phyloP scores from a whole-genome alignment of 2,329 filamentous ascomycete genomes.

The Mycosphaerella sp. region DNA sequence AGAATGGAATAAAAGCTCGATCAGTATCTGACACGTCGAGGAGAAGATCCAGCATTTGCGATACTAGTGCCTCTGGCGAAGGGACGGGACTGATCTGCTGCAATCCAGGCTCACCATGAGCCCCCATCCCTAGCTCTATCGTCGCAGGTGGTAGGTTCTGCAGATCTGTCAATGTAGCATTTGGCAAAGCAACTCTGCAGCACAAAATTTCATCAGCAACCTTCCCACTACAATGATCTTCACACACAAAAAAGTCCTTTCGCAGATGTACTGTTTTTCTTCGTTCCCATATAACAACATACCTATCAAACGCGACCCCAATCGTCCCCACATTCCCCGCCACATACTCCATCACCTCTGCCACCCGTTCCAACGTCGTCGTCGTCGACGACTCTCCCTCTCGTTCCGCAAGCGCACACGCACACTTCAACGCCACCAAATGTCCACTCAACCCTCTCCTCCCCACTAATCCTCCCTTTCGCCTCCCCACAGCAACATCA shows the following conservation, averaged over 20 bases:
- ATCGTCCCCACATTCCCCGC: constrained; percentile 34
- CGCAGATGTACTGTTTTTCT: too few relatives aligned
- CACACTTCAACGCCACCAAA: constrained; percentile 55
- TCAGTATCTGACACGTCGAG: constrained; percentile 32
- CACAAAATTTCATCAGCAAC: constrained; percentile 6
- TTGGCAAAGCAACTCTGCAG: constrained; percentile 34
- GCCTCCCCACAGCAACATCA: constrained; percentile 57
- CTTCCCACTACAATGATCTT: background rate
- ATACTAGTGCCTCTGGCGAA: constrained; percentile 29
- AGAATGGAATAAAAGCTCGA: constrained; percentile 35
- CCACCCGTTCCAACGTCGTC: constrained; percentile 28
- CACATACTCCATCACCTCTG: constrained; percentile 36
- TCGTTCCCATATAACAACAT: too few relatives aligned
- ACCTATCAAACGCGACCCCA: constrained; percentile 33
- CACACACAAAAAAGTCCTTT: constrained; percentile 13
- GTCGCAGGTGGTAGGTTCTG: constrained; percentile 49
- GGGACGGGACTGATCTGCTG: constrained; percentile 48
- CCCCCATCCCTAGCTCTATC: constrained; percentile 59
- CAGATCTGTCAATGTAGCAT: constrained; percentile 54
- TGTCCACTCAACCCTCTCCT: constrained; percentile 57
- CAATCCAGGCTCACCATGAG: constrained; percentile 60
- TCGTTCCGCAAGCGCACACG: constrained; percentile 45
- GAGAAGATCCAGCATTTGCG: constrained; percentile 34
- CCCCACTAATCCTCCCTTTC: constrained; percentile 52
- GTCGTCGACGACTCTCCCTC: constrained; percentile 12